Percentiles rank a stretch among this genome's conserved stretches.
Conservation (phyloP, 1,139 yeast species). For the Blastobotrys elegans region DNA sequence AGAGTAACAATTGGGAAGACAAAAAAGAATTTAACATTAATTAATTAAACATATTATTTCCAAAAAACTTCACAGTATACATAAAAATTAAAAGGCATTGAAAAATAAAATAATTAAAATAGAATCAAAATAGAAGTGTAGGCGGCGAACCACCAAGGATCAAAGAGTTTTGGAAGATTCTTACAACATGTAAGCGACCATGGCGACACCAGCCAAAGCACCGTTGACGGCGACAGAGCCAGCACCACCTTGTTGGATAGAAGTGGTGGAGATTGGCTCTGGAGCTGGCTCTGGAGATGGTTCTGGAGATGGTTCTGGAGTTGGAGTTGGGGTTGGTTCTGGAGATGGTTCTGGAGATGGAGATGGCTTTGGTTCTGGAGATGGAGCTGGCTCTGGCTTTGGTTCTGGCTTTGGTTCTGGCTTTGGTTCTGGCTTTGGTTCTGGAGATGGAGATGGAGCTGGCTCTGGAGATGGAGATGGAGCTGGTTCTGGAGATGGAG, state of each 20-base stretch:
- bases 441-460: background rate
- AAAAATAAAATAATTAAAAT: no score
- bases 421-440: background rate
- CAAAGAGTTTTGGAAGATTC: no score
- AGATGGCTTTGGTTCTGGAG: conserved; percentile 18
- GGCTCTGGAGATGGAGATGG: background rate
- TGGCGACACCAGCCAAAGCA: background rate
- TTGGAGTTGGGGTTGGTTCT: conserved; percentile 18
- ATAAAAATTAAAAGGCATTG: no score
- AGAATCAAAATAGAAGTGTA: no score
- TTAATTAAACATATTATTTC: no score
- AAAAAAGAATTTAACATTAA: no score
- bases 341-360: conserved; percentile 18
- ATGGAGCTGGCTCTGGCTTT: conserved; percentile 9
- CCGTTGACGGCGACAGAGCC: background rate
- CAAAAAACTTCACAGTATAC: no score
- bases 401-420: conserved; percentile 16
- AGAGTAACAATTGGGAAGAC: no score
- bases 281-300: conserved; percentile 20
- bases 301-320: conserved; percentile 36
- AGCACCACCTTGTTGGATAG: conserved; percentile 1
- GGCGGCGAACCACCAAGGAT: no score
- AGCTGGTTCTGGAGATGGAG: background rate
- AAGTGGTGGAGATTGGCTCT: conserved; percentile 1
- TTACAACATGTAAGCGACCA: conserved; percentile 1